Percentiles rank a stretch among this genome's conserved stretches.
phyloP scores from a whole-genome alignment of 2,329 filamentous ascomycete genomes.

The Microdochium nivale region DNA sequence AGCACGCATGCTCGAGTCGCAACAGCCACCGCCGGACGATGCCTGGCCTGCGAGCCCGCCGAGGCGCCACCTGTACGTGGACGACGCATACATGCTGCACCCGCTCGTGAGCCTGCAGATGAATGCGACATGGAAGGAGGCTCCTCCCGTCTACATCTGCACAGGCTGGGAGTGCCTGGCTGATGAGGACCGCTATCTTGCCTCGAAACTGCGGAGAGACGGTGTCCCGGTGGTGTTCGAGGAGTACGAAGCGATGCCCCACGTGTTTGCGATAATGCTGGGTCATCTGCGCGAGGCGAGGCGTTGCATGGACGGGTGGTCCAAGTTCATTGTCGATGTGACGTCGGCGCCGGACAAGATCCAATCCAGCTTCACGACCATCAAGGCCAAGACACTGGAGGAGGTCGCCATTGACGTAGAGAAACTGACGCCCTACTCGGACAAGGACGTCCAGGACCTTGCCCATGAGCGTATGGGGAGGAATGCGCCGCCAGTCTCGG shows the following conservation, averaged over 20 bases:
- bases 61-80: constrained; percentile 43
- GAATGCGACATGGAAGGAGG: constrained; percentile 47
- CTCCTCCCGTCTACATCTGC: constrained; percentile 59
- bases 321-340: constrained; percentile 41
- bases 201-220: constrained; percentile 42
- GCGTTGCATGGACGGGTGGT: constrained; percentile 47
- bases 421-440: constrained; percentile 30
- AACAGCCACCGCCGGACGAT: constrained; percentile 33
- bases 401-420: constrained; percentile 36
- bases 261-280: constrained; percentile 58
- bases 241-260: constrained; percentile 75
- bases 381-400: constrained; percentile 42
- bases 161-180: constrained; percentile 64
- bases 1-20: constrained; percentile 21
- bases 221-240: constrained; percentile 57
- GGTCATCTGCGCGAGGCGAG: constrained; percentile 31
- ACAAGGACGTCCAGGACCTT: constrained; percentile 31
- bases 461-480: constrained; percentile 21
- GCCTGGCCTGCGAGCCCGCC: constrained; percentile 50
- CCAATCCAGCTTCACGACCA: constrained; percentile 29
- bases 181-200: constrained; percentile 58
- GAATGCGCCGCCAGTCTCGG: constrained; percentile 7
- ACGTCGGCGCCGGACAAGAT: constrained; percentile 25
- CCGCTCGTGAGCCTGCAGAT: constrained; percentile 60
- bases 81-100: constrained; percentile 48